These are phyloP conservation scores for Symbiotaphrina buchneri DNA, from an alignment of 495 filamentous ascomycete genomes.

Conservation along the genomic window DNA sequence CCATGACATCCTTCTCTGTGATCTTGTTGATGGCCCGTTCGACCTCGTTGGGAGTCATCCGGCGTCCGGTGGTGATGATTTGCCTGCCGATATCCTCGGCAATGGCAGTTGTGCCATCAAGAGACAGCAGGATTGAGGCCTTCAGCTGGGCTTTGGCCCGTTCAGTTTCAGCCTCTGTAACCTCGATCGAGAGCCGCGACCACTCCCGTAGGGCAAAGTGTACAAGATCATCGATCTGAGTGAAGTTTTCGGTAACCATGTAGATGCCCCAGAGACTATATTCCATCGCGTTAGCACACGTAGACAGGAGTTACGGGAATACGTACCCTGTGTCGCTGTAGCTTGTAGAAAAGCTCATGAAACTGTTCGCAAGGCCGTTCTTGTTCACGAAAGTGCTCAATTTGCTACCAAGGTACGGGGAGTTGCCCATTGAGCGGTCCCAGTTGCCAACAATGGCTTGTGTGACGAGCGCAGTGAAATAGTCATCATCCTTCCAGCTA, in stretches of 20 bases:
- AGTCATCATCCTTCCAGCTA: constrained; percentile 96
- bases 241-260: constrained; percentile 76
- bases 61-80: constrained; percentile 87
- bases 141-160: constrained; percentile 98
- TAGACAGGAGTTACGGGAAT: neutral
- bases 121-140: constrained; percentile 86
- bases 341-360: constrained; percentile 99
- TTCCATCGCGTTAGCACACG: neutral
- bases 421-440: constrained; percentile 96
- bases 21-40: constrained; percentile 72
- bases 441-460: constrained; percentile 98
- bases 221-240: constrained; percentile 75
- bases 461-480: constrained; percentile 92
- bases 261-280: constrained; percentile 97
- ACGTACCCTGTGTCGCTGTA: constrained; percentile 96
- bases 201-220: constrained; percentile 98
- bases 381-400: constrained; percentile 83
- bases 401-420: constrained; percentile 90
- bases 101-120: constrained; percentile 91
- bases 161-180: constrained; percentile 80
- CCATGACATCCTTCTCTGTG: constrained; percentile 92
- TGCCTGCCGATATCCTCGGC: constrained; percentile 98
- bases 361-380: constrained; percentile 89
- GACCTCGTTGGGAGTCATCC: constrained; percentile 80
- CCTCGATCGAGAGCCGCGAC: constrained; percentile 71